A percentile compares a stretch with the other conserved stretches of the same genome.
Evolutionary conservation across 345 rosid species (phyloP).

Genomic region (Eucalyptus erythrocorys): DNA sequence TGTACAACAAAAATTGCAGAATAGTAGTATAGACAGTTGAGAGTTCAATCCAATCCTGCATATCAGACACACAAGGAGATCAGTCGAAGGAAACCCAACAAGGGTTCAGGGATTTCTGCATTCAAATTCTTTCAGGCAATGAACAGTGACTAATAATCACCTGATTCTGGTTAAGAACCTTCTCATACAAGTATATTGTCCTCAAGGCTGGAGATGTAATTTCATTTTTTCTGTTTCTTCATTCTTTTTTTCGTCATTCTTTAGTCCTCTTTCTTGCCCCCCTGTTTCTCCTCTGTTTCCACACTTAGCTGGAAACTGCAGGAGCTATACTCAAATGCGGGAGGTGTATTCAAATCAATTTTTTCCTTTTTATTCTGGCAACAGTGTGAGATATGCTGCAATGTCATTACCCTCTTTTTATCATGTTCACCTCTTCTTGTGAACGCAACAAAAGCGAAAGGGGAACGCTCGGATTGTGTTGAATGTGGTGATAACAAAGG

Average conservation of each 20-base stretch:
- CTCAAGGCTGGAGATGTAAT: not conserved
- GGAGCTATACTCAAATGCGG: not conserved
- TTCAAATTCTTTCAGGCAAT: not conserved
- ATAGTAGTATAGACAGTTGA: not conserved
- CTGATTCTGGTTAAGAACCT: not conserved
- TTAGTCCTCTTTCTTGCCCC: not conserved
- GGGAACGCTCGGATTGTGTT: not conserved
- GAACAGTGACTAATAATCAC: not conserved
- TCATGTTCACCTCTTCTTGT: not conserved
- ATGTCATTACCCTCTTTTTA: not conserved
- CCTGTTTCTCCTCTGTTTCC: not conserved
- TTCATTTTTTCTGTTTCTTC: not conserved
- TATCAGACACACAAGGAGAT: not conserved
- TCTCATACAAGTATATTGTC: not conserved
- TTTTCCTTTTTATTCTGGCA: not conserved
- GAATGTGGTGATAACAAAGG: not conserved
- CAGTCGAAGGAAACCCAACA: not conserved
- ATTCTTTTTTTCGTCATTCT: not conserved
- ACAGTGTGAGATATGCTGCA: not conserved
- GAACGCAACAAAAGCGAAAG: not conserved
- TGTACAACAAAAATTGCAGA: not conserved
- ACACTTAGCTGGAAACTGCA: not conserved
- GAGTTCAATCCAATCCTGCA: not conserved
- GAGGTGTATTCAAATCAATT: not conserved
- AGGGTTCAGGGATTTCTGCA: not conserved